Base-by-base conservation (phyloP, 2,329 filamentous ascomycete species). In the Nemania sp. region DNA sequence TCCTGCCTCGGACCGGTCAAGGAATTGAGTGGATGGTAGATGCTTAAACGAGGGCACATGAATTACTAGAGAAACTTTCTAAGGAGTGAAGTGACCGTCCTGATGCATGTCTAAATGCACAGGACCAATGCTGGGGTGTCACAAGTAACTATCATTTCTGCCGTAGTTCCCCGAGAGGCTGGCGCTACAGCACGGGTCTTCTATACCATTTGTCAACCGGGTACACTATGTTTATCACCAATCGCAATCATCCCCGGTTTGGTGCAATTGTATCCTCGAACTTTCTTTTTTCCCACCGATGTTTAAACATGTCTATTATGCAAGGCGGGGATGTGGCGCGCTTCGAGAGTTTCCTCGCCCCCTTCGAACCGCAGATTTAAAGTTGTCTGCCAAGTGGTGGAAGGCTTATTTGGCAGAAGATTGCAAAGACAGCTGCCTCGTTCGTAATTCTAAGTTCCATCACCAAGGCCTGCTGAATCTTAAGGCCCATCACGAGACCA, bases 261-360 rank as follows among this genome's bases (percentile, higher is more conserved):
- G 34, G 24, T 26, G 26, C 11, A 14, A 5, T 23, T 22, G 11
- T 3, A 8, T 22, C 19, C 7, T n/a, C 30, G 12, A 41, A 41
- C 37, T 41, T 41, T 41, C 37, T 41, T 43, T 36, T 37, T 37
- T 30, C 19, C 3, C 39, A n/a, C n/a, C 22, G 17, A 49, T 36
- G 20, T 36, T 43, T 49, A 36, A 49, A 34, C 40, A 20, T 26
- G 17, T 6, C 15, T 30, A 49, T 41, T 20, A 50, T 50, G 47
- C 47, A 43, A 22, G 39, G 20, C 30, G n/a, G 22, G 15, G 4
- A 17, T 43, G 7, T 28, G 40, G 45, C 23, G 26, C 26, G 6
- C 17, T 14, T 30, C 22, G 30, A 30, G 28, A 43, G 20, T 26
- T 36, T 43, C 14, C 15, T 19, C 8, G 8, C 7, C 26, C 20